A percentile compares a stretch with the other conserved stretches of the same genome.
phyloP scores from a whole-genome alignment of 176 grass and related monocot species.

The Carex parvula region DNA sequence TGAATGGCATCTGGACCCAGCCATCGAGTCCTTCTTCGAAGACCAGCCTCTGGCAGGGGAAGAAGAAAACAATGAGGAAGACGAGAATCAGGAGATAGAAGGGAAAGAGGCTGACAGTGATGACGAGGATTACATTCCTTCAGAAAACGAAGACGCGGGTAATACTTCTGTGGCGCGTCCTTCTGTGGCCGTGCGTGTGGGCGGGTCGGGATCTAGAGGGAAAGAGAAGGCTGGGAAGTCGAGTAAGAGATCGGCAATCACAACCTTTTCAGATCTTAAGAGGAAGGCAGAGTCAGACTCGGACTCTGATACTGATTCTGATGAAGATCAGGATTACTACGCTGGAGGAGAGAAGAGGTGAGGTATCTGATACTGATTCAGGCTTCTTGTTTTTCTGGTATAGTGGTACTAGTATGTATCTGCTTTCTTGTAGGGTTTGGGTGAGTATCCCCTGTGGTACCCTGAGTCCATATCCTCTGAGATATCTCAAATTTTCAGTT shows the following conservation, averaged over 20 bases:
- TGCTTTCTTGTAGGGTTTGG: neutral
- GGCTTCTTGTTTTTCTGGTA: neutral
- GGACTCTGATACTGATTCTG: constrained; percentile 41
- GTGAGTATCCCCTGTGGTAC: too few species aligned
- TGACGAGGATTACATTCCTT: constrained; percentile 34
- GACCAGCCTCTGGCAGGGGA: constrained; percentile 14
- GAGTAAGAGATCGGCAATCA: constrained; percentile 36
- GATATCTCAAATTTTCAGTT: too few species aligned
- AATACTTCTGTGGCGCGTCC: constrained; percentile 28
- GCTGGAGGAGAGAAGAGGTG: constrained; percentile 63
- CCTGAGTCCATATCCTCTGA: too few species aligned
- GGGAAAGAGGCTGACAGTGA: constrained; percentile 24
- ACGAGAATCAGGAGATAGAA: constrained; percentile 3
- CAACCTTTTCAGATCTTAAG: constrained; percentile 51
- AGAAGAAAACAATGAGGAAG: constrained; percentile 35
- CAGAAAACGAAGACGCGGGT: constrained; percentile 20
- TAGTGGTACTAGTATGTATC: neutral
- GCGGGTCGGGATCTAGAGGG: neutral
- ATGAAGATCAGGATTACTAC: constrained; percentile 52
- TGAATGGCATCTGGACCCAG: constrained; percentile 68
- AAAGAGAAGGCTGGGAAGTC: constrained; percentile 24
- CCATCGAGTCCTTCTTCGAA: constrained; percentile 69
- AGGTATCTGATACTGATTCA: neutral
- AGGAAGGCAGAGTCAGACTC: constrained; percentile 46
- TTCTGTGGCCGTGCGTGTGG: constrained; percentile 41